A percentile compares a stretch with the other conserved stretches of the same genome.
Conservation (phyloP, 192 early-diverging fungal species). For the Coemansia sp. region DNA sequence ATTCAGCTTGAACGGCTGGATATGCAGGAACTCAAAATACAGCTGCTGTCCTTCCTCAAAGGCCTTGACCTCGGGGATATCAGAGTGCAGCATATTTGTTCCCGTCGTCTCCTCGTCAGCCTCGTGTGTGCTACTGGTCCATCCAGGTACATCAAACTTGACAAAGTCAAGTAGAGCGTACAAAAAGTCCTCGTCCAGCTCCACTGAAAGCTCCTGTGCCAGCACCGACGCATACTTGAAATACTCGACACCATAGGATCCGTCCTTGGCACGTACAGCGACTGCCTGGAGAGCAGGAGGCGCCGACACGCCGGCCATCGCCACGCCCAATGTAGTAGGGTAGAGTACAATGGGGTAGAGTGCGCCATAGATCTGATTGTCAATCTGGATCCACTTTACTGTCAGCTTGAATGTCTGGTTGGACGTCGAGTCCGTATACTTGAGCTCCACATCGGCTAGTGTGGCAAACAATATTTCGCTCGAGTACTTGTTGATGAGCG, state of each 20-base stretch:
- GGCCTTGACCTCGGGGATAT: conserved; percentile 69
- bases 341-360: conserved; percentile 91
- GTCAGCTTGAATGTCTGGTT: conserved; percentile 74
- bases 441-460: conserved; percentile 70
- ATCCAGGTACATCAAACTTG: conserved; percentile 64
- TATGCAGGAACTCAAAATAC: conserved; percentile 92
- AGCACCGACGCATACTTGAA: conserved; percentile 90
- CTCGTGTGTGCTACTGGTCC: conserved; percentile 4
- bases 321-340: conserved; percentile 80
- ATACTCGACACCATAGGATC: conserved; percentile 92
- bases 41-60: conserved; percentile 67
- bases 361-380: conserved; percentile 90
- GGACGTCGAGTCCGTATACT: conserved; percentile 74
- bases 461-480: conserved; percentile 88
- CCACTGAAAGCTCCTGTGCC: conserved; percentile 89
- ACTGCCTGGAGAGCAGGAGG: conserved; percentile 68
- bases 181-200: conserved; percentile 92
- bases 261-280: conserved; percentile 84
- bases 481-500: conserved; percentile 73
- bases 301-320: conserved; percentile 34
- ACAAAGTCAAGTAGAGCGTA: conserved; percentile 81
- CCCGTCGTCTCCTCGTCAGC: conserved; percentile 8
- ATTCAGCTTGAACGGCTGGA: conserved; percentile 94
- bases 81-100: conserved; percentile 31
- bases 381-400: conserved; percentile 93